Evolutionary conservation across 768 basidiomycete species (phyloP).

Genomic region (Saitozyma sp.): DNA sequence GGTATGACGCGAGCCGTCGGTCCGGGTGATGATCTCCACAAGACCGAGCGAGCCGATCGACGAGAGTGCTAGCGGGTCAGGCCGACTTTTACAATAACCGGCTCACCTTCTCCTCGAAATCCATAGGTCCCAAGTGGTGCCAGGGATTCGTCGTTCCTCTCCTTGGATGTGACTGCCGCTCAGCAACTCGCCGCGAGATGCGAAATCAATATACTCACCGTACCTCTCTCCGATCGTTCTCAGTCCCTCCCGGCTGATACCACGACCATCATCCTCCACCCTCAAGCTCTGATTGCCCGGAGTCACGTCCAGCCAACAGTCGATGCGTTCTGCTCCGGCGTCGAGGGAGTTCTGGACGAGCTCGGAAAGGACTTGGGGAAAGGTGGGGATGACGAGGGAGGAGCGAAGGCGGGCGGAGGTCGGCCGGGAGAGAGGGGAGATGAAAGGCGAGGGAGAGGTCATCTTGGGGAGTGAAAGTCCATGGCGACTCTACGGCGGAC

Average conservation of each 20-base stretch:
- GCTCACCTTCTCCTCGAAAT: conserved; percentile 85
- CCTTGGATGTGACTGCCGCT: conserved; percentile 2
- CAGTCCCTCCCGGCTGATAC: conserved; percentile 68
- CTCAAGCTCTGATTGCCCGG: conserved; percentile 70
- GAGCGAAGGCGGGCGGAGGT: conserved; percentile 76
- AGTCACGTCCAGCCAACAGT: conserved; percentile 70
- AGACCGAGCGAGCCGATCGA: conserved; percentile 77
- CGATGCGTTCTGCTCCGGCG: conserved; percentile 68
- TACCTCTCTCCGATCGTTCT: conserved; percentile 65
- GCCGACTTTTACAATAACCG: background rate
- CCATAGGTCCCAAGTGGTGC: conserved; percentile 64
- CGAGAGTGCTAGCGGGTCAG: conserved; percentile 64
- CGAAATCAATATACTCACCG: conserved; percentile 54
- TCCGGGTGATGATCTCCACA: conserved; percentile 80
- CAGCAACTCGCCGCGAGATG: too few relatives aligned
- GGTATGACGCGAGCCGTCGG: conserved; percentile 62
- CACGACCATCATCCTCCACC: conserved; percentile 81
- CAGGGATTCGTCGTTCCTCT: conserved; percentile 3
- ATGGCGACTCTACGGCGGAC: too few relatives aligned
- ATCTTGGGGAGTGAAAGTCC: background rate
- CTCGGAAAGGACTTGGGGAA: conserved; percentile 77
- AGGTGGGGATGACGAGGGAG: conserved; percentile 76
- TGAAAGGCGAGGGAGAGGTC: conserved; percentile 6
- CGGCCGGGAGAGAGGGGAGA: conserved; percentile 57
- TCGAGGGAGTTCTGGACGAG: conserved; percentile 89